These are phyloP conservation scores for Xylaria multiplex DNA, from an alignment of 2,329 filamentous ascomycete genomes.

Conservation along the genomic window DNA sequence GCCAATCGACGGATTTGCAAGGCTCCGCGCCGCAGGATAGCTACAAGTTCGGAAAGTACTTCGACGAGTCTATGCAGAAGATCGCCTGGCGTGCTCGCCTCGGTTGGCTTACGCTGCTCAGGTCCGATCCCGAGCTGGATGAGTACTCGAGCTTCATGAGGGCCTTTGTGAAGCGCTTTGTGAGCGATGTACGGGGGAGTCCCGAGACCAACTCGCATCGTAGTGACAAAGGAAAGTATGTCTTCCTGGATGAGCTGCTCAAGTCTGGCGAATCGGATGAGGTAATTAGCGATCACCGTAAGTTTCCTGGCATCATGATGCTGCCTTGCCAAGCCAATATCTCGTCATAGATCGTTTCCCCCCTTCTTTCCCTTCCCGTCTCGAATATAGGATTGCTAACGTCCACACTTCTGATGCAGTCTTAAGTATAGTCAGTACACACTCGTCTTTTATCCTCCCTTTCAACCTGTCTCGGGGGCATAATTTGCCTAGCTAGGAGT, in stretches of 20 bases:
- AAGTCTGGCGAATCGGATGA: slow-evolving; percentile 56
- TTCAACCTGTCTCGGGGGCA: too few species aligned
- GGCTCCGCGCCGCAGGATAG: slow-evolving; percentile 51
- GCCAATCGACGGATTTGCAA: slow-evolving; percentile 55
- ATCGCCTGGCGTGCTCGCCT: slow-evolving; percentile 54
- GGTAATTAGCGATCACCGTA: slow-evolving; percentile 59
- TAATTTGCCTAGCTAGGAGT: too few species aligned
- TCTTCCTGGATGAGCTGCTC: slow-evolving; percentile 68
- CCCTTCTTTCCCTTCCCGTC: not conserved
- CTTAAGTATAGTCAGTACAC: too few species aligned
- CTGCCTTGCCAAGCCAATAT: not conserved
- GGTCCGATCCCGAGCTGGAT: slow-evolving; percentile 53
- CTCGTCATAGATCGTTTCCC: not conserved
- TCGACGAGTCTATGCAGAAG: slow-evolving; percentile 58
- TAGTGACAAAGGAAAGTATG: slow-evolving; percentile 55
- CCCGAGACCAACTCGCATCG: slow-evolving; percentile 50
- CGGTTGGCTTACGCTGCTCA: slow-evolving; percentile 52
- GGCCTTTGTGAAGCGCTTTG: slow-evolving; percentile 56
- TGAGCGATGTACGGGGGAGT: slow-evolving; percentile 51
- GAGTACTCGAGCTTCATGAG: slow-evolving; percentile 55
- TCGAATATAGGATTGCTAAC: not conserved
- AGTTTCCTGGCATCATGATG: not conserved
- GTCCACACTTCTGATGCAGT: too few species aligned
- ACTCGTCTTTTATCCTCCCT: too few species aligned
- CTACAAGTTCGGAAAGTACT: slow-evolving; percentile 58